Evolutionary conservation across 2,329 filamentous ascomycete genomes (phyloP).

Genomic region (Alternaria sp.): DNA sequence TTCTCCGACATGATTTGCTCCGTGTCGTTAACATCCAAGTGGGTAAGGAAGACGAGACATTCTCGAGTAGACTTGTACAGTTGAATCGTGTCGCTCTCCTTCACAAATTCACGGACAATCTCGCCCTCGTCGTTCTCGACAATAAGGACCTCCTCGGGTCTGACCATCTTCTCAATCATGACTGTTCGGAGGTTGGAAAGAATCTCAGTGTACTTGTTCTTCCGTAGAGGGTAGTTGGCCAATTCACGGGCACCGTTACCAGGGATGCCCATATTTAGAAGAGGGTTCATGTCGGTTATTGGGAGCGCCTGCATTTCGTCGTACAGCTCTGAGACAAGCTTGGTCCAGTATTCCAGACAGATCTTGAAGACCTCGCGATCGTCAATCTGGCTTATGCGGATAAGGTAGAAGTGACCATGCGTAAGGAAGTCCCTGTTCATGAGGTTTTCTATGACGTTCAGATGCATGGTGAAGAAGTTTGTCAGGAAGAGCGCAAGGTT

Average conservation of each 20-base stretch:
- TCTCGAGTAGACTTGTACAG: slow-evolving; percentile 99
- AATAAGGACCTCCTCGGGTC: slow-evolving; percentile 95
- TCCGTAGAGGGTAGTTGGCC: slow-evolving; percentile 89
- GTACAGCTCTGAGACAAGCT: slow-evolving; percentile 95
- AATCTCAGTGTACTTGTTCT: slow-evolving; percentile 97
- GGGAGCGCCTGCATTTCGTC: slow-evolving; percentile 98
- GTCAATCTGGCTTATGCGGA: slow-evolving; percentile 97
- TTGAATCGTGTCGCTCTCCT: slow-evolving; percentile 98
- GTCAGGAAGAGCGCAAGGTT: slow-evolving; percentile 95
- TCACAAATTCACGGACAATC: slow-evolving; percentile 98
- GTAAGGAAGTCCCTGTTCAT: slow-evolving; percentile 94
- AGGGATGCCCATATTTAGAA: slow-evolving; percentile 79
- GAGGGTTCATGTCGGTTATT: slow-evolving; percentile 88
- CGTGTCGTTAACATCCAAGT: slow-evolving; percentile 95
- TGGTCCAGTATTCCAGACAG: slow-evolving; percentile 98
- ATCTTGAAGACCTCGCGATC: slow-evolving; percentile 99
- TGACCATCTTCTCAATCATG: slow-evolving; percentile 99
- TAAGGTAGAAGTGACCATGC: slow-evolving; percentile 97
- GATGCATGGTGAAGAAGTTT: slow-evolving; percentile 95
- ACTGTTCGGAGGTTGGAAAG: slow-evolving; percentile 92
- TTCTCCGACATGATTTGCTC: slow-evolving; percentile 99
- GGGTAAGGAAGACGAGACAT: slow-evolving; percentile 95
- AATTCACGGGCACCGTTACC: slow-evolving; percentile 89
- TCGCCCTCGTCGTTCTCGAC: slow-evolving; percentile 99
- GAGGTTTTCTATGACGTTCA: slow-evolving; percentile 92